Evolutionary conservation across 768 basidiomycete species (phyloP).

Genomic region (Leccinum rimulosum): DNA sequence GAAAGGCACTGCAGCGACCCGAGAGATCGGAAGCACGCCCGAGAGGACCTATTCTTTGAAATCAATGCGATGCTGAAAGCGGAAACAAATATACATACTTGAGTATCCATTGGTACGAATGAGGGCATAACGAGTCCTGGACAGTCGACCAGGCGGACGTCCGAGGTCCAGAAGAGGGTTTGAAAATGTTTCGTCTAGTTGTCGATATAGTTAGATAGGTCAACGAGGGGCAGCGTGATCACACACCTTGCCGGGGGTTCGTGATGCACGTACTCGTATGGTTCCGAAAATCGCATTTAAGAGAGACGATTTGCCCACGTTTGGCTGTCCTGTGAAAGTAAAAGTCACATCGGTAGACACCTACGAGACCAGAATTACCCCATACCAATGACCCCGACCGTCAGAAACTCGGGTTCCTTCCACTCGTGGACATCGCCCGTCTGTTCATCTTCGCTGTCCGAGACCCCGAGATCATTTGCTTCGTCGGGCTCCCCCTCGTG

Average conservation of each 20-base stretch:
- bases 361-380: background rate
- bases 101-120: slow-evolving; percentile 77
- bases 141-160: slow-evolving; percentile 91
- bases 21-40: slow-evolving; percentile 76
- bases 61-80: background rate
- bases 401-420: slow-evolving; percentile 59
- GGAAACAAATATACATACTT: slow-evolving; percentile 41
- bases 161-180: slow-evolving; percentile 84
- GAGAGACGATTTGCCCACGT: slow-evolving; percentile 92
- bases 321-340: slow-evolving; percentile 70
- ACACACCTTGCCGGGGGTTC: slow-evolving; percentile 80
- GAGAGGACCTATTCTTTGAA: slow-evolving; percentile 31
- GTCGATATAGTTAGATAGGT: background rate
- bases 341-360: background rate
- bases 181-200: slow-evolving; percentile 90
- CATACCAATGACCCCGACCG: slow-evolving; percentile 77
- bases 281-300: slow-evolving; percentile 90
- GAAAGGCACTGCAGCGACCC: slow-evolving; percentile 78
- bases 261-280: slow-evolving; percentile 77
- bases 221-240: background rate
- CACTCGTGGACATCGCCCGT: slow-evolving; percentile 13
- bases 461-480: slow-evolving; percentile 10
- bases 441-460: slow-evolving; percentile 18
- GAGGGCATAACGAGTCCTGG: slow-evolving; percentile 93
- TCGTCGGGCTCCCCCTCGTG: slow-evolving; percentile 20